These are phyloP conservation scores for Xerocomellus chrysenteron DNA, from an alignment of 768 basidiomycete species.

Conservation along the genomic window DNA sequence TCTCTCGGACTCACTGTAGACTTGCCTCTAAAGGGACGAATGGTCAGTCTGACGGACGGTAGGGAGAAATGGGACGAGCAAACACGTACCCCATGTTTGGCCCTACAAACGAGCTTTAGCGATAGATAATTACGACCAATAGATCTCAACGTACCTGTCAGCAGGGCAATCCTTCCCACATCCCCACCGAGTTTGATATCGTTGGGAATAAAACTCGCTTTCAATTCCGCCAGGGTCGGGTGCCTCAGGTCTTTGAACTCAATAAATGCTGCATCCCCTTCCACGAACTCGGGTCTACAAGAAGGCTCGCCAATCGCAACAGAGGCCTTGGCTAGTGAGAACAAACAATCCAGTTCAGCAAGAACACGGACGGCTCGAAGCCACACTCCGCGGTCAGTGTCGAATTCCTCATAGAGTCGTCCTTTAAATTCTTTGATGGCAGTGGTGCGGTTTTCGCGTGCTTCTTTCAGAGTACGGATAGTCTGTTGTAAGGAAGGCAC, in stretches of 20 bases:
- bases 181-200: conserved; percentile 82
- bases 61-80: background rate
- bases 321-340: conserved; percentile 88
- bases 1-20: conserved; percentile 52
- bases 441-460: conserved; percentile 79
- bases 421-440: conserved; percentile 83
- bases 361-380: conserved; percentile 80
- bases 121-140: background rate
- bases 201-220: conserved; percentile 89
- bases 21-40: conserved; percentile 55
- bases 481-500: conserved; percentile 69
- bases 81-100: conserved; percentile 82
- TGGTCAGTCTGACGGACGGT: background rate
- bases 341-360: conserved; percentile 94
- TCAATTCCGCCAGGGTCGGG: conserved; percentile 70
- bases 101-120: conserved; percentile 39
- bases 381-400: conserved; percentile 77
- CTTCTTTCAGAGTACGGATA: conserved; percentile 87
- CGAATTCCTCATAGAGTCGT: conserved; percentile 78
- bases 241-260: conserved; percentile 91
- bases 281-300: conserved; percentile 89
- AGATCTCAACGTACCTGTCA: conserved; percentile 64
- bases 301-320: conserved; percentile 87
- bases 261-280: conserved; percentile 73
- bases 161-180: conserved; percentile 70